These are phyloP conservation scores for Aspergillus quadrilineatus DNA, from an alignment of 2,329 filamentous ascomycete species.

Conservation along the genomic window DNA sequence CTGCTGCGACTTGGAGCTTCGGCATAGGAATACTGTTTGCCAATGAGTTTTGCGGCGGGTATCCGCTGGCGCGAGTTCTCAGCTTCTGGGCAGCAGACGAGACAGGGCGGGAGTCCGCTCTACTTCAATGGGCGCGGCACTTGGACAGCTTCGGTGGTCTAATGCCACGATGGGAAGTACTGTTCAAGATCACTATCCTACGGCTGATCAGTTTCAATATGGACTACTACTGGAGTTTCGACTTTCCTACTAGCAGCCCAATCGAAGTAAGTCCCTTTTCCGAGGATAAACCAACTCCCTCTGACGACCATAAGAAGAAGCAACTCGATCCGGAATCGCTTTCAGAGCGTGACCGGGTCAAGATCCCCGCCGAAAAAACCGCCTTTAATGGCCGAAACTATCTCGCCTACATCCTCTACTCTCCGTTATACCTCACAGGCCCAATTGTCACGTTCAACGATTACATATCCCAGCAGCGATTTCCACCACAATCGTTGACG, in stretches of 20 bases:
- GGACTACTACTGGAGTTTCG: conserved; percentile 90
- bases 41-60: conserved; percentile 82
- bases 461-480: conserved; percentile 82
- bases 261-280: conserved; percentile 68
- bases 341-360: conserved; percentile 83
- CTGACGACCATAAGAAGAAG: conserved; percentile 79
- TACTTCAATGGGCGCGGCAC: conserved; percentile 65
- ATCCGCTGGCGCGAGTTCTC: conserved; percentile 66
- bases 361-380: conserved; percentile 66
- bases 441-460: conserved; percentile 98
- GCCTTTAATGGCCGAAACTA: conserved; percentile 85
- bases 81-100: conserved; percentile 46
- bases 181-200: conserved; percentile 94
- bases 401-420: conserved; percentile 84
- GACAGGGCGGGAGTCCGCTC: conserved; percentile 40
- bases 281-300: conserved; percentile 4
- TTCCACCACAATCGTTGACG: conserved; percentile 70
- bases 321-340: conserved; percentile 84
- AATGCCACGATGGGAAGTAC: conserved; percentile 90
- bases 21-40: conserved; percentile 83
- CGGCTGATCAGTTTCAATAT: conserved; percentile 95
- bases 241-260: conserved; percentile 62
- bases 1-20: conserved; percentile 80
- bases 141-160: conserved; percentile 80
- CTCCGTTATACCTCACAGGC: conserved; percentile 86